Evolutionary conservation across 2,329 filamentous ascomycete genomes (phyloP).

Genomic region (Exophiala dermatitidis): DNA sequence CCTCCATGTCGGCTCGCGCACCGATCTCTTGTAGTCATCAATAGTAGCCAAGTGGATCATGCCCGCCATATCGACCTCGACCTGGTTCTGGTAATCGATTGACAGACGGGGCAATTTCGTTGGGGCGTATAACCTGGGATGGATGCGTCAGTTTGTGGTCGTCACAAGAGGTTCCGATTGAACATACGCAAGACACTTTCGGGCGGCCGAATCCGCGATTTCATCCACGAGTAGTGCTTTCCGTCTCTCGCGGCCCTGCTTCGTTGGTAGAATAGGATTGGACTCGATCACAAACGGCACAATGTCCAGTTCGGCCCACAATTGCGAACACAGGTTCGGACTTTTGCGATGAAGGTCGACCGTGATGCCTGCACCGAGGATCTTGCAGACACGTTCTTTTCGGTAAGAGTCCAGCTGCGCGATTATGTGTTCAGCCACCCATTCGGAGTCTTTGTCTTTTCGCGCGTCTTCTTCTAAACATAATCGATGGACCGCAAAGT

Average conservation of each 20-base stretch:
- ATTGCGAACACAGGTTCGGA: slow-evolving; percentile 58
- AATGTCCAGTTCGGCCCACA: slow-evolving; percentile 72
- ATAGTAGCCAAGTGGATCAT: slow-evolving; percentile 54
- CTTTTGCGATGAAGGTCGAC: slow-evolving; percentile 52
- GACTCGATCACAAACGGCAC: slow-evolving; percentile 59
- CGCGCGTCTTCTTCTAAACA: slow-evolving; percentile 16
- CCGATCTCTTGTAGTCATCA: slow-evolving; percentile 55
- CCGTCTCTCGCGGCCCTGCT: slow-evolving; percentile 27
- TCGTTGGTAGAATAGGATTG: slow-evolving; percentile 30
- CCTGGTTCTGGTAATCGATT: slow-evolving; percentile 60
- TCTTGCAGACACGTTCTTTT: slow-evolving; percentile 48
- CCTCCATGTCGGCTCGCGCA: slow-evolving; percentile 56
- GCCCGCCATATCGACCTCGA: slow-evolving; percentile 63
- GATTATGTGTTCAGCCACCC: slow-evolving; percentile 20
- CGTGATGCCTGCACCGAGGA: slow-evolving; percentile 66
- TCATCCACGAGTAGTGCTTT: slow-evolving; percentile 54
- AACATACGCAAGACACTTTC: slow-evolving; percentile 66
- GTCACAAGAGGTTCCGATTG: not conserved
- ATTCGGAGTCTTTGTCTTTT: slow-evolving; percentile 10
- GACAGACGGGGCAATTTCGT: slow-evolving; percentile 60
- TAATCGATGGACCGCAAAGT: slow-evolving; percentile 24
- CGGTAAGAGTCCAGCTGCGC: slow-evolving; percentile 12
- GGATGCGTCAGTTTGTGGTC: not conserved
- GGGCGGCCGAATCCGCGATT: slow-evolving; percentile 71
- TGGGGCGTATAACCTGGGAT: slow-evolving; percentile 60